These are phyloP conservation scores for Rhizopogon vesiculosus DNA, from an alignment of 768 basidiomycete species.

Conservation along the genomic window DNA sequence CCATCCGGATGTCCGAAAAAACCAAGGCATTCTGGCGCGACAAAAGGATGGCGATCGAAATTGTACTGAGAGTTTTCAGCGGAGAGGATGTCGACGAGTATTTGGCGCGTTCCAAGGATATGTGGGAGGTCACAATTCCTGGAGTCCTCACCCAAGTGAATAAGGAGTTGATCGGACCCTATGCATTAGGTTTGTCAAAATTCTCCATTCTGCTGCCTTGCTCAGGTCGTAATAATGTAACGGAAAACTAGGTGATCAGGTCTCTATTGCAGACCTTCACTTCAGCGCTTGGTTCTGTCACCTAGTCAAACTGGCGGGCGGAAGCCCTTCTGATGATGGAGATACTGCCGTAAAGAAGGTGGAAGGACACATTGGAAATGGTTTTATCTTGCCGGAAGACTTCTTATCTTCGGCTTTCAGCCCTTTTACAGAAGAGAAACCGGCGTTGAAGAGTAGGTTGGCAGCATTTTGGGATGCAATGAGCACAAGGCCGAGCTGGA, in stretches of 20 bases:
- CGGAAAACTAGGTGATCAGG: conserved; percentile 60
- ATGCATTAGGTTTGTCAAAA: conserved; percentile 48
- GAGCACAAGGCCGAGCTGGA: conserved; percentile 65
- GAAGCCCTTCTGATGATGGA: conserved; percentile 45
- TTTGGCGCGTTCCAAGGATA: conserved; percentile 41
- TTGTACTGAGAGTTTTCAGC: conserved; percentile 42
- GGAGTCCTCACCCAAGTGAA: conserved; percentile 43
- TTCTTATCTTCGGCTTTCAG: conserved; percentile 18
- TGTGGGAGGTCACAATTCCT: conserved; percentile 50
- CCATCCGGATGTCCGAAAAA: conserved; percentile 54
- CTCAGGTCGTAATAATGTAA: background rate
- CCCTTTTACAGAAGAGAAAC: conserved; percentile 14
- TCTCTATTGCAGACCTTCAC: conserved; percentile 79
- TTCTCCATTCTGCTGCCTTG: background rate
- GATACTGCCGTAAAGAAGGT: conserved; percentile 44
- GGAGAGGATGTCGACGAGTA: conserved; percentile 46
- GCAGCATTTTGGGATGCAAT: conserved; percentile 69
- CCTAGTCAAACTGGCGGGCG: conserved; percentile 55
- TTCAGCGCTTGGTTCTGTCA: conserved; percentile 72
- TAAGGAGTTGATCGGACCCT: conserved; percentile 61
- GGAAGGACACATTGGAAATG: conserved; percentile 46
- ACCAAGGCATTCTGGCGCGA: conserved; percentile 58
- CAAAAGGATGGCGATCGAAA: conserved; percentile 42
- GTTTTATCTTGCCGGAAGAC: conserved; percentile 40
- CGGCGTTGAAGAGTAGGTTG: conserved; percentile 47